phyloP scores from a whole-genome alignment of 306 rosid genomes.

The Castanea mollissima region DNA sequence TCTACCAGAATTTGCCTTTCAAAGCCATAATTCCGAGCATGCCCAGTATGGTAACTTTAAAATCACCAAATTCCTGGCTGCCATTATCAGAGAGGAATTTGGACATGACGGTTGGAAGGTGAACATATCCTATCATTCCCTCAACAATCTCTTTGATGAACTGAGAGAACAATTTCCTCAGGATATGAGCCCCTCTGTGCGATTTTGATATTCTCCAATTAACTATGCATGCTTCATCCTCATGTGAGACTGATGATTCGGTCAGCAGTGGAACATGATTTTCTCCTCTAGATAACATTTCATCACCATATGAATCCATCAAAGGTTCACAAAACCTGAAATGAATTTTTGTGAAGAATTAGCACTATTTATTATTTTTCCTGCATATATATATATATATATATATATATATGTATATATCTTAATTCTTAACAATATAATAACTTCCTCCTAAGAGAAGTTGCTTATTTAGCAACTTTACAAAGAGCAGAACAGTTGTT shows the following conservation, averaged over 20 bases:
- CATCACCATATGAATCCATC: constrained; percentile 53
- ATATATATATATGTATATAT: background rate
- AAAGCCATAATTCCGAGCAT: constrained; percentile 93
- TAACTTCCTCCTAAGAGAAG: background rate
- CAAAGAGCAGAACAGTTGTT: background rate
- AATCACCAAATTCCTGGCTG: constrained; percentile 92
- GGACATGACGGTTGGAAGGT: constrained; percentile 88
- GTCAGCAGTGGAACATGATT: constrained; percentile 33
- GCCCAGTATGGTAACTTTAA: constrained; percentile 86
- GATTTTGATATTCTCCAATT: constrained; percentile 78
- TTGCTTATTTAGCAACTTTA: background rate
- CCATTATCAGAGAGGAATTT: constrained; percentile 93
- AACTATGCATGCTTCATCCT: constrained; percentile 46
- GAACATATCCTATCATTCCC: constrained; percentile 93
- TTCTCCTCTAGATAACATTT: constrained; percentile 39
- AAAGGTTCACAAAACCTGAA: constrained; percentile 88
- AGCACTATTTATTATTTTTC: background rate
- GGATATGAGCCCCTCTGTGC: constrained; percentile 47
- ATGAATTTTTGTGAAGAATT: constrained; percentile 25
- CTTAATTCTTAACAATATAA: background rate
- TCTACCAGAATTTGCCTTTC: constrained; percentile 97
- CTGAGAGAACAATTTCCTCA: constrained; percentile 72
- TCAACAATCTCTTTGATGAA: constrained; percentile 94
- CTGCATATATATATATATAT: background rate
- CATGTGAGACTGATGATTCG: constrained; percentile 41